A percentile compares a stretch with the other conserved stretches of the same genome.
Evolutionary conservation across 495 filamentous ascomycete genomes (phyloP).

Genomic region (Cladorrhinum samala): DNA sequence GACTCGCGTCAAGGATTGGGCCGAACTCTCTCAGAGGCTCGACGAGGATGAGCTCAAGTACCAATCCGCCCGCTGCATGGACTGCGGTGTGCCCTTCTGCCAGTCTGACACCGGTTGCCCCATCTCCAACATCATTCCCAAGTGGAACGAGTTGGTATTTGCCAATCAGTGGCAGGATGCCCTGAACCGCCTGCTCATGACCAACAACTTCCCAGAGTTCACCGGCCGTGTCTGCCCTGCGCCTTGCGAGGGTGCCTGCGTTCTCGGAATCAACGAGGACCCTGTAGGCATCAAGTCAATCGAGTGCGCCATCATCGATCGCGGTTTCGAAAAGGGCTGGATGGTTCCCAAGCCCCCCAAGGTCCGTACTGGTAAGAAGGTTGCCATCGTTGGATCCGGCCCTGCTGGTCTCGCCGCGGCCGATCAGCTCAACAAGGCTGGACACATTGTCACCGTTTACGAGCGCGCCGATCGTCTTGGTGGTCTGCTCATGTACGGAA

Average conservation of each 20-base stretch:
- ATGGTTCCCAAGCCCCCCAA: constrained; percentile 82
- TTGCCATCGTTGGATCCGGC: constrained; percentile 92
- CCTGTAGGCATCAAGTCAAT: constrained; percentile 99
- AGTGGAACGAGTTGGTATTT: constrained; percentile 96
- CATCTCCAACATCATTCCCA: constrained; percentile 99
- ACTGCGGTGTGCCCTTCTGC: constrained; percentile 99
- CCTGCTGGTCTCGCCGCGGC: constrained; percentile 88
- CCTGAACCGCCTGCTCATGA: constrained; percentile 92
- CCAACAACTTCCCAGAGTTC: constrained; percentile 99
- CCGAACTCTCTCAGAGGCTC: constrained; percentile 80
- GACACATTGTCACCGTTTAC: constrained; percentile 88
- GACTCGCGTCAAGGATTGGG: constrained; percentile 91
- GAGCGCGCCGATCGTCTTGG: constrained; percentile 91
- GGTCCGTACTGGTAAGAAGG: constrained; percentile 79
- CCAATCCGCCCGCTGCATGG: constrained; percentile 98
- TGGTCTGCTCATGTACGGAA: constrained; percentile 97
- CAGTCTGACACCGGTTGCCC: constrained; percentile 97
- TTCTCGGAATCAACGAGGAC: constrained; percentile 97
- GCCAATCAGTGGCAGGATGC: constrained; percentile 91
- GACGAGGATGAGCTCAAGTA: constrained; percentile 98
- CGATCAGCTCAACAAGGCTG: constrained; percentile 93
- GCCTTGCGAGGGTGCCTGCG: constrained; percentile 95
- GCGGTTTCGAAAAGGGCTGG: constrained; percentile 99
- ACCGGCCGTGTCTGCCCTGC: constrained; percentile 98
- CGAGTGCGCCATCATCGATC: constrained; percentile 98